These are phyloP conservation scores for Castanea sativa DNA, from an alignment of 306 rosid genomes.

Conservation along the genomic window DNA sequence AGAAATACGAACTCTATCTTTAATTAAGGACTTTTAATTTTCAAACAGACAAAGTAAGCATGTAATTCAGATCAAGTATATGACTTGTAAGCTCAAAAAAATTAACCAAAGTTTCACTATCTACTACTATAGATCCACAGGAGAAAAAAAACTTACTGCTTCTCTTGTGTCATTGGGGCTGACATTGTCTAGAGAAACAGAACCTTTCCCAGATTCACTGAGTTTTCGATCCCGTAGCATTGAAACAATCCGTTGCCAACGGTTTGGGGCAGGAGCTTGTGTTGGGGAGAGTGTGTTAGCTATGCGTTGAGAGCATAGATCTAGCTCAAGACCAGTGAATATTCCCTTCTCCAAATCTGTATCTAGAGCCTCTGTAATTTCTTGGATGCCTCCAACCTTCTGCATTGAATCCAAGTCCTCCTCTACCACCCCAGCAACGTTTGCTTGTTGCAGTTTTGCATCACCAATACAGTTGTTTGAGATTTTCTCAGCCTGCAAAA, in stretches of 20 bases:
- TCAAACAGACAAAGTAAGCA: too few species aligned
- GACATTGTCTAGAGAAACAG: neutral
- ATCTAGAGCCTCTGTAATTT: conserved; percentile 5
- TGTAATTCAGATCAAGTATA: too few species aligned
- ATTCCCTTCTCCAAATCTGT: conserved; percentile 5
- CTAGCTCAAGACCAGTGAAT: neutral
- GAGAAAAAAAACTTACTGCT: too few species aligned
- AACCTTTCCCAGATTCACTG: too few species aligned
- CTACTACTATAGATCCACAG: too few species aligned
- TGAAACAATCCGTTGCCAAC: too few species aligned
- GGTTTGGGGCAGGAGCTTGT: too few species aligned
- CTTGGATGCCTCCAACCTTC: conserved; percentile 16
- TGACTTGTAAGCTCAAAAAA: too few species aligned
- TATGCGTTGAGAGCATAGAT: neutral
- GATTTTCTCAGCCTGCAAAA: neutral
- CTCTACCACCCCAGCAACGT: neutral
- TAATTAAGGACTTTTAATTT: too few species aligned
- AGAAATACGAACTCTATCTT: too few species aligned
- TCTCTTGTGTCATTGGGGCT: neutral
- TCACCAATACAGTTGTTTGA: neutral
- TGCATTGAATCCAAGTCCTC: neutral
- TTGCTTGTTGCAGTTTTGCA: neutral
- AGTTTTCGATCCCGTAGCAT: too few species aligned
- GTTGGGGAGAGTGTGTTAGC: neutral
- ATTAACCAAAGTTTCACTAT: too few species aligned